A percentile compares a stretch with the other conserved stretches of the same genome.
Conservation (phyloP, 345 rosid genomes). For the Populus pruinosa region DNA sequence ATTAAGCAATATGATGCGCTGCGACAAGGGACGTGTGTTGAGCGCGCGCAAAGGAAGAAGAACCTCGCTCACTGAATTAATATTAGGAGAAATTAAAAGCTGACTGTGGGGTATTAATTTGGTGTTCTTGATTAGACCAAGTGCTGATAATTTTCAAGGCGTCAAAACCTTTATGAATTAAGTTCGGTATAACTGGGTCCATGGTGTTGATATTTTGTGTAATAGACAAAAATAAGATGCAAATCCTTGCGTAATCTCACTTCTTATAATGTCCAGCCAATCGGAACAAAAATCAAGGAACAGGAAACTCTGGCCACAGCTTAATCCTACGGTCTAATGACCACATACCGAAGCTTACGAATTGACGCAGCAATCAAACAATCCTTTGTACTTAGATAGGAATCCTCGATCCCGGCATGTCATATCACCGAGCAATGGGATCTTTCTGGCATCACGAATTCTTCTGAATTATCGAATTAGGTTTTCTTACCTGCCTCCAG, state of each 20-base stretch:
- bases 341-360: neutral
- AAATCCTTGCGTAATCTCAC: neutral
- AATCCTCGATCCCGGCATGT: neutral
- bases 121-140: neutral
- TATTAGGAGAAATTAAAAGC: neutral
- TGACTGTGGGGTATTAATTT: neutral
- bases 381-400: neutral
- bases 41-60: too few relatives aligned
- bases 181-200: neutral
- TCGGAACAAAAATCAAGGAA: neutral
- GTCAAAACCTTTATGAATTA: neutral
- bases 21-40: too few relatives aligned
- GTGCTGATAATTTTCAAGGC: neutral
- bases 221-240: neutral
- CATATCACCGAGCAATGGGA: neutral
- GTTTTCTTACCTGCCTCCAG: too few relatives aligned
- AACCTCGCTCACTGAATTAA: neutral
- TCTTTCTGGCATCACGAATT: too few relatives aligned
- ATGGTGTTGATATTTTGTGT: neutral
- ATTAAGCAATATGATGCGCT: neutral
- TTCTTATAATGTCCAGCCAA: neutral
- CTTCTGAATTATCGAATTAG: too few relatives aligned
- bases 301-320: neutral
- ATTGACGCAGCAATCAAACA: neutral
- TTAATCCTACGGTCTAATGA: neutral